phyloP scores from a whole-genome alignment of 2,329 filamentous ascomycete genomes.

The Pseudofabraea citricarpa region DNA sequence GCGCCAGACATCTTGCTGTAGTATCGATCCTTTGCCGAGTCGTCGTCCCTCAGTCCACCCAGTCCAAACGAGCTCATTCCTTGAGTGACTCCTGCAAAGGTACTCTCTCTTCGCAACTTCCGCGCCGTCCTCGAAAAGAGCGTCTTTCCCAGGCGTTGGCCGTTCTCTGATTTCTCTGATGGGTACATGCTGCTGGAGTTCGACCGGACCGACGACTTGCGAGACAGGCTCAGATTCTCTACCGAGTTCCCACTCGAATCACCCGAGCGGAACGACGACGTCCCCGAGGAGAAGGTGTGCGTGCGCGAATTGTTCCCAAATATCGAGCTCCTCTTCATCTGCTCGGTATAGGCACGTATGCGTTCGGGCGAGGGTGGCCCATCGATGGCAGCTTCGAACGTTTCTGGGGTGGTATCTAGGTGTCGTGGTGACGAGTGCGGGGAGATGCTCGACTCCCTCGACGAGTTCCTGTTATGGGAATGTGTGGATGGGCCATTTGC shows the following conservation, averaged over 20 bases:
- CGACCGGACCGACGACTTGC: conserved; percentile 53
- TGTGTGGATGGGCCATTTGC: conserved; percentile 11
- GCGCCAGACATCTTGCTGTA: conserved; percentile 9
- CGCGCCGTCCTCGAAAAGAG: conserved; percentile 50
- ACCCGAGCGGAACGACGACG: conserved; percentile 47
- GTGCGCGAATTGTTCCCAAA: conserved; percentile 40
- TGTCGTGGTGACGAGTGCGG: conserved; percentile 8
- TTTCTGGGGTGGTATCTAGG: conserved; percentile 28
- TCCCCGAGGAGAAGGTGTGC: conserved; percentile 48
- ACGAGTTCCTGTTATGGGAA: conserved; percentile 11
- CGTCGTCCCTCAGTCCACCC: conserved; percentile 10
- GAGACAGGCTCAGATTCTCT: conserved; percentile 38
- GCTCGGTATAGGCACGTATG: conserved; percentile 52
- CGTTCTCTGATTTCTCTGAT: conserved; percentile 50
- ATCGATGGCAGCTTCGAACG: conserved; percentile 54
- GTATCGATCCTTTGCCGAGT: conserved; percentile 18
- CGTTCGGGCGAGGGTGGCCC: conserved; percentile 56
- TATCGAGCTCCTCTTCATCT: conserved; percentile 51
- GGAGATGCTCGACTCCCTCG: not conserved
- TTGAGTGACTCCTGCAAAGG: conserved; percentile 20
- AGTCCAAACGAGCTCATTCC: conserved; percentile 7
- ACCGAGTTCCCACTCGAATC: conserved; percentile 21
- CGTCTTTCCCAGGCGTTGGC: conserved; percentile 54
- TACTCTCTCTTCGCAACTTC: conserved; percentile 42
- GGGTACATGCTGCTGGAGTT: conserved; percentile 46